Percentiles rank a stretch among this genome's conserved stretches.
Conservation (phyloP, 495 filamentous ascomycete species). For the Geoglossum glabrum region DNA sequence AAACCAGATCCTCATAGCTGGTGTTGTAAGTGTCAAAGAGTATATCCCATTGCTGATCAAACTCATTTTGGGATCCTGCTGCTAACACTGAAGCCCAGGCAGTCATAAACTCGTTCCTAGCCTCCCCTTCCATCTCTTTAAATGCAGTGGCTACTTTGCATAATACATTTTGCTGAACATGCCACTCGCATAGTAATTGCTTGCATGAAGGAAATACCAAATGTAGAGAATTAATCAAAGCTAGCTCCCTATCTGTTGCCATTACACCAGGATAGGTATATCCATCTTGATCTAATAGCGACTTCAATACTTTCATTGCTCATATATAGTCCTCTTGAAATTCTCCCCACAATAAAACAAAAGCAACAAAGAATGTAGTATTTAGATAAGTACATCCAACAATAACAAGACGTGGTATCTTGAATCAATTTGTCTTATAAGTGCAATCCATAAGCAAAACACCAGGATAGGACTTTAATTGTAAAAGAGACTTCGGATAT, state of each 20-base stretch:
- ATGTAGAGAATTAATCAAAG: background rate
- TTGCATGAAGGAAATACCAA: background rate
- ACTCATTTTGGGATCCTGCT: background rate
- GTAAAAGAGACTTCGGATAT: background rate
- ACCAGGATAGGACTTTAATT: constrained; percentile 1
- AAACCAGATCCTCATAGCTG: background rate
- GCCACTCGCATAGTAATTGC: background rate
- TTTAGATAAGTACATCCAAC: constrained; percentile 4
- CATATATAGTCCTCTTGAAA: background rate
- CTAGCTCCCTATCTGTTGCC: background rate
- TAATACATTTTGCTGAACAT: background rate
- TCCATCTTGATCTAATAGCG: background rate
- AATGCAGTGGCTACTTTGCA: too few relatives aligned
- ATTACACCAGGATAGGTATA: too few relatives aligned
- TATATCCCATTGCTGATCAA: background rate
- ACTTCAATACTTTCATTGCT: background rate
- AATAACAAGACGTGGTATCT: constrained; percentile 9
- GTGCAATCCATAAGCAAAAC: constrained; percentile 9
- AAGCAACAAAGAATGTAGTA: constrained; percentile 7
- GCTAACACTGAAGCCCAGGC: background rate
- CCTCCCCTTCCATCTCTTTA: background rate
- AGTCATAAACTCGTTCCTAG: background rate
- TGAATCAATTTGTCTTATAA: constrained; percentile 11
- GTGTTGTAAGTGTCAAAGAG: background rate
- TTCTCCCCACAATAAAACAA: constrained; percentile 3